These are phyloP conservation scores for Lactifluus subvellereus DNA, from an alignment of 768 basidiomycete genomes.

Conservation along the genomic window DNA sequence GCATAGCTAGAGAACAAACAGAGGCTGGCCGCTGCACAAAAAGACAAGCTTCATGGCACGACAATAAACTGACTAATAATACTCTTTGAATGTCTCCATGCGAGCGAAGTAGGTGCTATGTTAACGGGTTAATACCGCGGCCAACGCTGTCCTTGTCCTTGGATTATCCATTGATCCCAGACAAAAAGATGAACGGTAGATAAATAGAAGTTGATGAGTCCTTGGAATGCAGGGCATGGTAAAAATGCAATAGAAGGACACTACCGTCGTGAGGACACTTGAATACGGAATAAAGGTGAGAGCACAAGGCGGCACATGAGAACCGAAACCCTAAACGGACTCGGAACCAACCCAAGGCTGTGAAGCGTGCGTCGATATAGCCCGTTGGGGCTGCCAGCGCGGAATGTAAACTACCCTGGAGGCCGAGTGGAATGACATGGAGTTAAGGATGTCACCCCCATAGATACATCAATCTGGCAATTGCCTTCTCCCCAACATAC, in stretches of 20 bases:
- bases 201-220: background rate
- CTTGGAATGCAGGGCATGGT: background rate
- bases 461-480: background rate
- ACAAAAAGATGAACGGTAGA: background rate
- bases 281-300: constrained; percentile 1
- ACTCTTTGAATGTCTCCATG: background rate
- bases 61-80: background rate
- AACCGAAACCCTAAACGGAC: background rate
- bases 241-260: background rate
- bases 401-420: background rate
- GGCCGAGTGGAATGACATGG: background rate
- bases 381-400: background rate
- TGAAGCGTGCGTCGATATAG: background rate
- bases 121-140: background rate
- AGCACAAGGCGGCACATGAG: background rate
- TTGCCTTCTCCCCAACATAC: background rate
- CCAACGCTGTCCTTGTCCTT: constrained; percentile 6
- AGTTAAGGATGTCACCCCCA: background rate
- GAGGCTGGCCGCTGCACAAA: constrained; percentile 1
- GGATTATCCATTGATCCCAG: background rate
- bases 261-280: background rate
- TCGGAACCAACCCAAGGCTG: background rate
- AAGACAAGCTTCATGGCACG: background rate
- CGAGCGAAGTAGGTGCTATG: background rate
- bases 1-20: background rate